These are phyloP conservation scores for Eragrostis nindensis DNA, from an alignment of 176 grass and related monocot species.

Conservation along the genomic window DNA sequence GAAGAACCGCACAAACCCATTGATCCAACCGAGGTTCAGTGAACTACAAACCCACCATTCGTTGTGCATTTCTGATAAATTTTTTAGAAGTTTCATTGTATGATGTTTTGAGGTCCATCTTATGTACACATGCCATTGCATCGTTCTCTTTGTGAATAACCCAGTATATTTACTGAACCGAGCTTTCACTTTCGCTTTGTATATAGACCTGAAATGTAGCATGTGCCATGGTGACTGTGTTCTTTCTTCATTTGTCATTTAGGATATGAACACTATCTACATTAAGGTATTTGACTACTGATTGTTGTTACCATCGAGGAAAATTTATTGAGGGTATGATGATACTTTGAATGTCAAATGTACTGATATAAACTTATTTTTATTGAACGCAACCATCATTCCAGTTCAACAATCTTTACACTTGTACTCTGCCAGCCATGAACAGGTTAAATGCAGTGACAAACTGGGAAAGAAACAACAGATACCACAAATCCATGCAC, in stretches of 20 bases:
- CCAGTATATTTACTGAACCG: not conserved
- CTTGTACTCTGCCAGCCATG: conserved; percentile 22
- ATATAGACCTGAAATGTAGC: not conserved
- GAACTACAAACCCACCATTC: not conserved
- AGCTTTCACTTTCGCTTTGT: not conserved
- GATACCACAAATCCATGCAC: not conserved
- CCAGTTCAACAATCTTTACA: conserved; percentile 25
- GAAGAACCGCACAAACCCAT: not conserved
- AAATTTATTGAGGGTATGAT: not conserved
- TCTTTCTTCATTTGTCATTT: not conserved
- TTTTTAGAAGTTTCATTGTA: not conserved
- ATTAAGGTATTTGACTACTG: not conserved
- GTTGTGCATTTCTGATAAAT: not conserved
- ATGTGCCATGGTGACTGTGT: not conserved
- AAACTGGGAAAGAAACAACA: conserved; percentile 17
- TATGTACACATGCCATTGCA: not conserved
- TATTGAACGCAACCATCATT: conserved; percentile 3
- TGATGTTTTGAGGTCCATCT: not conserved
- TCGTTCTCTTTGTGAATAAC: not conserved
- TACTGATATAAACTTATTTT: not conserved
- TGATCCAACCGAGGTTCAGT: not conserved
- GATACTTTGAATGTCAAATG: not conserved
- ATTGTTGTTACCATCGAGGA: not conserved
- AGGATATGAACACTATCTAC: not conserved
- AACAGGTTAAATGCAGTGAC: conserved; percentile 27